Percentiles rank a stretch among this genome's conserved stretches.
Conservation (phyloP, 257 asterid species). For the Plantago major region DNA sequence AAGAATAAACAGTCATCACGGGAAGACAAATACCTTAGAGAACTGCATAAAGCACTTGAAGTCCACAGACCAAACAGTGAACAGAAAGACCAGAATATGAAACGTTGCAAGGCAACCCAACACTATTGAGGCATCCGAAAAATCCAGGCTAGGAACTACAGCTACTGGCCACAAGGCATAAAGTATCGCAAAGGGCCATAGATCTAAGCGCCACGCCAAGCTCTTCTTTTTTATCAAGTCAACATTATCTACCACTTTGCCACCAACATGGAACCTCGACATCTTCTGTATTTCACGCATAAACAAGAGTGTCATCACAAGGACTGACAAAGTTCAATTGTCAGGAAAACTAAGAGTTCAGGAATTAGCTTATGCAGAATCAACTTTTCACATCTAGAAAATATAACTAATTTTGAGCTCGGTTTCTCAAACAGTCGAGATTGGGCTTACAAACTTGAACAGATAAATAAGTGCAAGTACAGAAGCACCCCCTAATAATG, state of each 20-base stretch:
- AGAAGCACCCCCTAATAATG: too few relatives aligned
- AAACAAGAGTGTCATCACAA: not conserved
- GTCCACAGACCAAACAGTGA: slow-evolving; percentile 92
- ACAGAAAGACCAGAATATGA: slow-evolving; percentile 73
- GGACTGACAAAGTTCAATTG: too few relatives aligned
- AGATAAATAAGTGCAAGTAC: too few relatives aligned
- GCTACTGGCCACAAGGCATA: slow-evolving; percentile 73
- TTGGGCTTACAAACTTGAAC: too few relatives aligned
- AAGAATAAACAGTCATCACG: not conserved
- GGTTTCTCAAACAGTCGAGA: too few relatives aligned
- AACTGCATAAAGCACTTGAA: slow-evolving; percentile 77
- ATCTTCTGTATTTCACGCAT: slow-evolving; percentile 33
- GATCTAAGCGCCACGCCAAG: slow-evolving; percentile 87
- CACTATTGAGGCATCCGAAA: slow-evolving; percentile 70
- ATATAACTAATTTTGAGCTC: too few relatives aligned
- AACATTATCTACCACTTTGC: slow-evolving; percentile 93
- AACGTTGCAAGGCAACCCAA: slow-evolving; percentile 55
- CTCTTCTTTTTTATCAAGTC: slow-evolving; percentile 74
- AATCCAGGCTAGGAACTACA: slow-evolving; percentile 74
- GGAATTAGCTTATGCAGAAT: too few relatives aligned
- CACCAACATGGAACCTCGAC: slow-evolving; percentile 78
- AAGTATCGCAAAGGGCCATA: slow-evolving; percentile 72
- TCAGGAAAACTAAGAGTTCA: too few relatives aligned
- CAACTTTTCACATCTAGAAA: too few relatives aligned
- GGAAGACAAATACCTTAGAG: slow-evolving; percentile 54